These are phyloP conservation scores for Strigomonas galati DNA, from an alignment of 208 protist species.

Conservation along the genomic window DNA sequence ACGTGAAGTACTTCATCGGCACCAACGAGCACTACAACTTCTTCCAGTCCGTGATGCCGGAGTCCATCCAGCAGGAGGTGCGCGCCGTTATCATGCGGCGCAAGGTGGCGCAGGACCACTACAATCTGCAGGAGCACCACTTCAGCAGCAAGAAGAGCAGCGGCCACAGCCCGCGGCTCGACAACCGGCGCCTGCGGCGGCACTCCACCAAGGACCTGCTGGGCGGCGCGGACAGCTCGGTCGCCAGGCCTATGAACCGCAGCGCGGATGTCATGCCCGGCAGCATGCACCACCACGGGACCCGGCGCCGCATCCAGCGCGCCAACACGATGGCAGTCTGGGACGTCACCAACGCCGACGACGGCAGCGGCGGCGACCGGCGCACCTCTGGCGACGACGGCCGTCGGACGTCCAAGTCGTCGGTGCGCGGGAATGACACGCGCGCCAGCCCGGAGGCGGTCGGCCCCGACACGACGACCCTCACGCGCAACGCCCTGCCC, in stretches of 20 bases:
- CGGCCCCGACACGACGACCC: not conserved
- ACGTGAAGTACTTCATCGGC: slow-evolving; percentile 46
- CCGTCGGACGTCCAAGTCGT: not conserved
- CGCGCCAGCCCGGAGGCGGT: not conserved
- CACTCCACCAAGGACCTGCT: not conserved
- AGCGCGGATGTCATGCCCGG: not conserved
- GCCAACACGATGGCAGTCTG: not conserved
- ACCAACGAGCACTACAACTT: slow-evolving; percentile 46
- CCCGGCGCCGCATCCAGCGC: not conserved
- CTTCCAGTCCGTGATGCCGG: slow-evolving; percentile 36
- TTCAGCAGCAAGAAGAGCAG: not conserved
- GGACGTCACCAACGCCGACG: not conserved
- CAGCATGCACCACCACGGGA: not conserved
- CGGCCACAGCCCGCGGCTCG: slow-evolving; percentile 1
- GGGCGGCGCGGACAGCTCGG: not conserved
- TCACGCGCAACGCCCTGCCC: not conserved
- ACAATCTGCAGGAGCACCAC: not conserved
- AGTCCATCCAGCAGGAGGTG: slow-evolving; percentile 46
- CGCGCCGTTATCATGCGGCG: slow-evolving; percentile 24
- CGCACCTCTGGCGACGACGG: not conserved
- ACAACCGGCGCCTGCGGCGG: not conserved
- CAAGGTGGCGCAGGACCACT: not conserved
- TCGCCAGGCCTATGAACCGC: not conserved
- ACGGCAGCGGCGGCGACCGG: not conserved
- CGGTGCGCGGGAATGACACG: not conserved